Conservation (phyloP, 176 grass and related monocot genomes). For the Microstegium vimineum region DNA sequence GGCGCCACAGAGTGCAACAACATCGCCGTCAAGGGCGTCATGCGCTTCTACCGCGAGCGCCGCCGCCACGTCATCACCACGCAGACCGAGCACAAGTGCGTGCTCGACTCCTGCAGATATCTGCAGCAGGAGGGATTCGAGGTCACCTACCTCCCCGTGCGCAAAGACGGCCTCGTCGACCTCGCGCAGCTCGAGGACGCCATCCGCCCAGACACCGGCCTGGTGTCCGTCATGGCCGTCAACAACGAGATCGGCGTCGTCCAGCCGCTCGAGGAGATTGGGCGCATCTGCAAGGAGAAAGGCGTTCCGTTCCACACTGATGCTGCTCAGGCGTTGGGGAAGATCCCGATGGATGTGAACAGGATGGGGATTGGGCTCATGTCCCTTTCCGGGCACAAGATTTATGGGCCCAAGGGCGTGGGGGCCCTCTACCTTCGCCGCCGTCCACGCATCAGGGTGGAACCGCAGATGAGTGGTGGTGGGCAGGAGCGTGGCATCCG, state of each 20-base stretch:
- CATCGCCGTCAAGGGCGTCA: slow-evolving; percentile 91
- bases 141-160: slow-evolving; percentile 84
- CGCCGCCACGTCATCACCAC: slow-evolving; percentile 89
- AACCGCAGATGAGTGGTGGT: slow-evolving; percentile 91
- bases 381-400: slow-evolving; percentile 88
- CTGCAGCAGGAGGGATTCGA: slow-evolving; percentile 89
- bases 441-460: slow-evolving; percentile 80
- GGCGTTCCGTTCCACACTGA: slow-evolving; percentile 89
- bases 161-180: slow-evolving; percentile 71
- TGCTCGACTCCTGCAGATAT: slow-evolving; percentile 84
- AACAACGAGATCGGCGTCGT: slow-evolving; percentile 97
- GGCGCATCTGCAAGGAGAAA: slow-evolving; percentile 71
- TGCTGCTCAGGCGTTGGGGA: slow-evolving; percentile 72
- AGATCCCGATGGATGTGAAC: slow-evolving; percentile 77
- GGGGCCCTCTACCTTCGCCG: slow-evolving; percentile 84
- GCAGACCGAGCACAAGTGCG: slow-evolving; percentile 96
- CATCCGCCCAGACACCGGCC: slow-evolving; percentile 75
- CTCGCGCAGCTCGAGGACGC: slow-evolving; percentile 54
- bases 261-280: slow-evolving; percentile 85
- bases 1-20: slow-evolving; percentile 96
- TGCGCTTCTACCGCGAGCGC: slow-evolving; percentile 75
- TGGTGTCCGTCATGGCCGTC: slow-evolving; percentile 91
- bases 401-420: slow-evolving; percentile 91
- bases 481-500: slow-evolving; percentile 92
- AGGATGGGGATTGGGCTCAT: slow-evolving; percentile 84